These are phyloP conservation scores for Cylindrotheca closterium DNA, from an alignment of 108 stramenopile species.

Conservation along the genomic window DNA sequence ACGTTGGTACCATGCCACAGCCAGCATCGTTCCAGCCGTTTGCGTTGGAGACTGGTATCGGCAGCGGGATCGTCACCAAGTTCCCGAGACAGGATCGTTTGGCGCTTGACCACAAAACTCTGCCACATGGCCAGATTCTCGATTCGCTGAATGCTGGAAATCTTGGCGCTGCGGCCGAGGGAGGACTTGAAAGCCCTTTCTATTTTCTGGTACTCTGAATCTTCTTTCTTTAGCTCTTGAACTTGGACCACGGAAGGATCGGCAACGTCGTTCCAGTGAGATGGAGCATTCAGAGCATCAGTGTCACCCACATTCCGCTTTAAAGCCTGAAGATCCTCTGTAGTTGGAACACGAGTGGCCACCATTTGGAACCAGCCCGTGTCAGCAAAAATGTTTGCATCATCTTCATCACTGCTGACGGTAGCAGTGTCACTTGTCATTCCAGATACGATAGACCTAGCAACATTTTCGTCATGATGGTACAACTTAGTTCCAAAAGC, in stretches of 20 bases:
- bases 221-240: background rate
- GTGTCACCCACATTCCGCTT: conserved; percentile 5
- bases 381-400: conserved; percentile 2
- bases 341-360: conserved; percentile 10
- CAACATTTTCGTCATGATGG: conserved; percentile 13
- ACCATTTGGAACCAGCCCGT: conserved; percentile 19
- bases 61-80: background rate
- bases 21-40: conserved; percentile 17
- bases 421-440: background rate
- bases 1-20: conserved; percentile 21
- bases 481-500: conserved; percentile 19
- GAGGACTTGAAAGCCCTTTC: background rate
- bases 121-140: conserved; percentile 19
- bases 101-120: conserved; percentile 9
- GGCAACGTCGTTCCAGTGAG: background rate
- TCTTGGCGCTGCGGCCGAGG: background rate
- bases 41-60: background rate
- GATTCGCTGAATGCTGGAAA: conserved; percentile 2
- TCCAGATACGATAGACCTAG: background rate
- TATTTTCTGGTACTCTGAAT: conserved; percentile 1
- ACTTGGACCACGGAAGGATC: conserved; percentile 5
- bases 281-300: conserved; percentile 10
- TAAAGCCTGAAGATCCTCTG: conserved; percentile 11
- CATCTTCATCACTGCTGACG: background rate
- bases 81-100: conserved; percentile 9